phyloP scores from a whole-genome alignment of 371 early-diverging fungal genomes.

The Lichtheimia corymbifera region DNA sequence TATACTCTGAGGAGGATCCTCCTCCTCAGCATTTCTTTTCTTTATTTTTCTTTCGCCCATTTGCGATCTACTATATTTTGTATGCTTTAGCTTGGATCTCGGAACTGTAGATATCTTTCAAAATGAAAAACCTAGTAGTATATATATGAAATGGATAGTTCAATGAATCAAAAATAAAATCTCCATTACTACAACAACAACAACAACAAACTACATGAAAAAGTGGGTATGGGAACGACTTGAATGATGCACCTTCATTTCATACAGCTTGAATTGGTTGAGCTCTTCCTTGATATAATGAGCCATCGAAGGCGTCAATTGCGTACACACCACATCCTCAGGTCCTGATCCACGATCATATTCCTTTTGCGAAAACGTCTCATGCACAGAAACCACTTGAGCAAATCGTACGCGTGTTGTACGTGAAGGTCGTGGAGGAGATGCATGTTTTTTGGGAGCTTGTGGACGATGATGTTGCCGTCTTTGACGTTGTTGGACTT shows the following conservation, averaged over 20 bases:
- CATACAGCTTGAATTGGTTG: constrained; percentile 69
- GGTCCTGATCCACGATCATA: constrained; percentile 72
- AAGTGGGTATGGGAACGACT: constrained; percentile 69
- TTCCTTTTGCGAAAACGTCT: constrained; percentile 66
- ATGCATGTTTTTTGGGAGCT: background rate
- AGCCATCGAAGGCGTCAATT: constrained; percentile 59
- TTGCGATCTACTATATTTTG: background rate
- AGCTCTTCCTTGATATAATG: constrained; percentile 71
- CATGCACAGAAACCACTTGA: constrained; percentile 34
- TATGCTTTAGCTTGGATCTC: constrained; percentile 2
- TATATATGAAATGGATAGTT: too few species aligned
- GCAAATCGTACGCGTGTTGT: constrained; percentile 24
- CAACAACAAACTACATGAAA: constrained; percentile 43
- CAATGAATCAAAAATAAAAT: too few species aligned
- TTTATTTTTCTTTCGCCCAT: background rate
- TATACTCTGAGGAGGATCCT: background rate
- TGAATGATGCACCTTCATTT: constrained; percentile 73
- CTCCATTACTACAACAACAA: background rate
- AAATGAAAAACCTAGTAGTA: too few species aligned
- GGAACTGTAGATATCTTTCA: background rate
- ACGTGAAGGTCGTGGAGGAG: background rate
- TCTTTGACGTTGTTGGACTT: constrained; percentile 3
- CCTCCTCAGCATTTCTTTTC: background rate
- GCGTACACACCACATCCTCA: constrained; percentile 49
- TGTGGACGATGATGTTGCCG: background rate